Conservation (phyloP, 208 protist genomes). For the Leishmania arabica region DNA sequence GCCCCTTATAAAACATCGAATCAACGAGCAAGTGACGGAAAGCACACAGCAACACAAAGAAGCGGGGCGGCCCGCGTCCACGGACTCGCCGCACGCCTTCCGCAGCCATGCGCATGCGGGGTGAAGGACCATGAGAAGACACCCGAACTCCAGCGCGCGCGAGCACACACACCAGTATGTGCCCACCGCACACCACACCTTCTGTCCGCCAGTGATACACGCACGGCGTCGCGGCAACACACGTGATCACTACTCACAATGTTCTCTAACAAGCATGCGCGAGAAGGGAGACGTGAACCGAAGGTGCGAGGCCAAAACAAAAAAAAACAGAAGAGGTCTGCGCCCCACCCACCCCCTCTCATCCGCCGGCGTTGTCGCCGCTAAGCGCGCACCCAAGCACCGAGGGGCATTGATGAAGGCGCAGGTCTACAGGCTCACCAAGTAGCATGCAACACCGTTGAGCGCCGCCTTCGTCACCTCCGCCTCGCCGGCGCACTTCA, state of each 20-base stretch:
- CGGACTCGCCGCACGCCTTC: background rate
- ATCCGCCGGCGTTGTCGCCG: background rate
- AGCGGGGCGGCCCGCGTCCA: background rate
- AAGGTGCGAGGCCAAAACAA: background rate
- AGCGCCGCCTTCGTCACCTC: constrained; percentile 47
- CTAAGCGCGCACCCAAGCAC: background rate
- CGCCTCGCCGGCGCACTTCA: constrained; percentile 34
- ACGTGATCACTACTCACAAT: background rate
- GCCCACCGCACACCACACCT: background rate
- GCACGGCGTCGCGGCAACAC: background rate
- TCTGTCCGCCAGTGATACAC: background rate
- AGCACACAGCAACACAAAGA: background rate
- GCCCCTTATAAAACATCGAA: background rate
- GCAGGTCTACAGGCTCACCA: constrained; percentile 37
- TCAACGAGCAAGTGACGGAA: background rate
- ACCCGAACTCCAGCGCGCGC: background rate
- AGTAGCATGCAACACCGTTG: constrained; percentile 72
- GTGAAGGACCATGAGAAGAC: background rate
- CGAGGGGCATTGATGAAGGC: background rate
- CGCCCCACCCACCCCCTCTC: background rate
- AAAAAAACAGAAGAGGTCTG: background rate
- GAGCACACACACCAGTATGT: background rate
- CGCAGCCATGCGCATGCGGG: background rate
- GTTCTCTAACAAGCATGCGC: background rate
- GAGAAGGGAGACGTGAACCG: background rate